A percentile compares a stretch with the other conserved stretches of the same genome.
Conservation (phyloP, 1,139 yeast species). For the Suhomyces atakaporum region DNA sequence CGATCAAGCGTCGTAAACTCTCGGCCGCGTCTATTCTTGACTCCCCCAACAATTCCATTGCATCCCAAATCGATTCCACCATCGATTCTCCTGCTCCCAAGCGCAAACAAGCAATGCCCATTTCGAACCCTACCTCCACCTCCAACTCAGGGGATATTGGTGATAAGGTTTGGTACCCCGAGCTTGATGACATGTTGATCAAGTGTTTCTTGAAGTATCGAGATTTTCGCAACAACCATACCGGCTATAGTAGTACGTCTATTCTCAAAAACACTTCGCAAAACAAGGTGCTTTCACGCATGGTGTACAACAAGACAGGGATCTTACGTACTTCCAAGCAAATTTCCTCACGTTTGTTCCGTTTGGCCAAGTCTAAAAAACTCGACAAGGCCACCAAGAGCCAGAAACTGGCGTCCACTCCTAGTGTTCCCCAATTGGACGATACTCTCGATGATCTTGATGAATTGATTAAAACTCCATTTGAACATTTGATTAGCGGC, state of each 20-base stretch:
- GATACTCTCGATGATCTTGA: conserved; percentile 15
- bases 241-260: conserved; percentile 22
- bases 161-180: conserved; percentile 40
- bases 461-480: conserved; percentile 19
- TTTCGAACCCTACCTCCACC: conserved; percentile 2
- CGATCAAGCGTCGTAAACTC: conserved; percentile 15
- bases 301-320: conserved; percentile 43
- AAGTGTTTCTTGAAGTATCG: conserved; percentile 41
- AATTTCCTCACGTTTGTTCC: conserved; percentile 33
- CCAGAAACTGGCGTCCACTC: conserved; percentile 16
- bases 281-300: conserved; percentile 44
- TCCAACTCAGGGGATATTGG: conserved; percentile 7
- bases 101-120: conserved; percentile 12
- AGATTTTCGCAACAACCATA: conserved; percentile 33
- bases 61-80: conserved; percentile 38
- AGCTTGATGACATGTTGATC: conserved; percentile 39
- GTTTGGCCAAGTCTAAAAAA: conserved; percentile 21
- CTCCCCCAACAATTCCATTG: conserved; percentile 42
- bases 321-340: conserved; percentile 42
- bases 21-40: conserved; percentile 18
- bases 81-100: conserved; percentile 37
- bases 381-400: conserved; percentile 19
- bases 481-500: conserved; percentile 12
- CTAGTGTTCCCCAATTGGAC: too few relatives aligned
- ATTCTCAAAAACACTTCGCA: conserved; percentile 39